phyloP scores from a whole-genome alignment of 2,329 filamentous ascomycete genomes.

The Venturiaceae sp. region DNA sequence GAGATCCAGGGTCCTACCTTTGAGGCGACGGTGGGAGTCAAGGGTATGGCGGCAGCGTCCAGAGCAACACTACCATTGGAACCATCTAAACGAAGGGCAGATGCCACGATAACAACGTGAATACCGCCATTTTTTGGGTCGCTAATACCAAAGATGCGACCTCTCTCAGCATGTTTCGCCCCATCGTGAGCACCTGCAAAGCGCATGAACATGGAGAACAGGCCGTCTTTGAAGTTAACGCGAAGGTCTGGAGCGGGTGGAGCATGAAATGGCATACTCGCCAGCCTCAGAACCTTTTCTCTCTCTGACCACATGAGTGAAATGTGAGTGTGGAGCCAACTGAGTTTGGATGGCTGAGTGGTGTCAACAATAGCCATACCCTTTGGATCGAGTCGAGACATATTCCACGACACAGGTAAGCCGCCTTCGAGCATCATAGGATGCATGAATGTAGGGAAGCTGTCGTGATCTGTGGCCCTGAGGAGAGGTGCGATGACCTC shows the following conservation, averaged over 20 bases:
- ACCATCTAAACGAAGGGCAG: slow-evolving; percentile 22
- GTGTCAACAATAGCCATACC: slow-evolving; percentile 12
- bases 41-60: slow-evolving; percentile 23
- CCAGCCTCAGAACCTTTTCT: slow-evolving; percentile 6
- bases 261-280: not conserved
- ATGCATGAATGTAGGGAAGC: slow-evolving; percentile 12
- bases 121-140: slow-evolving; percentile 9
- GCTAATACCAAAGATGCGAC: slow-evolving; percentile 12
- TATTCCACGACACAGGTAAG: slow-evolving; percentile 13
- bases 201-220: slow-evolving; percentile 17
- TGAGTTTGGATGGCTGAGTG: slow-evolving; percentile 4
- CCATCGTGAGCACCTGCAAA: slow-evolving; percentile 13
- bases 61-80: slow-evolving; percentile 20
- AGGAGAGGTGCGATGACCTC: slow-evolving; percentile 18
- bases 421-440: slow-evolving; percentile 8
- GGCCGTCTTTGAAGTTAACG: slow-evolving; percentile 18
- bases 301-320: not conserved
- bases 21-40: slow-evolving; percentile 12
- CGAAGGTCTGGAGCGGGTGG: not conserved
- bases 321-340: slow-evolving; percentile 1
- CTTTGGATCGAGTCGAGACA: slow-evolving; percentile 16
- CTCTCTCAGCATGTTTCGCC: not conserved
- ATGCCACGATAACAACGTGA: slow-evolving; percentile 17
- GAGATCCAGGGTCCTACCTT: not conserved
- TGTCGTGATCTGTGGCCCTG: not conserved